phyloP scores from a whole-genome alignment of 2,329 filamentous ascomycete genomes.

The Cytospora paraplurivora region DNA sequence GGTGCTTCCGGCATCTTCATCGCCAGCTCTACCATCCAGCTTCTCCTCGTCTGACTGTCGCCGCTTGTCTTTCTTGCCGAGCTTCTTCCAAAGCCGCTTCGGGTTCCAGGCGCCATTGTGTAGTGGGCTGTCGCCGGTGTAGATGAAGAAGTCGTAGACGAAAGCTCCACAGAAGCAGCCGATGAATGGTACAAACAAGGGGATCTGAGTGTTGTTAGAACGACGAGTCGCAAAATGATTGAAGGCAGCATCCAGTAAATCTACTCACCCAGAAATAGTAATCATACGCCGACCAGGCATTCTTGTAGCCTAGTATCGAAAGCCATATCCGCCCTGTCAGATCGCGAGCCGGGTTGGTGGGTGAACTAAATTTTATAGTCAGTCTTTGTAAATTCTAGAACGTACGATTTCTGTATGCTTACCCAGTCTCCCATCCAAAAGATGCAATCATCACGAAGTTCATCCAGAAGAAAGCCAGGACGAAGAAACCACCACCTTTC shows the following conservation, averaged over 20 bases:
- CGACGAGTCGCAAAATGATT: neutral
- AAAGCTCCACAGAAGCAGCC: conserved; percentile 16
- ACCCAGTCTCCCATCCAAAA: conserved; percentile 18
- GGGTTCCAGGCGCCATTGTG: conserved; percentile 11
- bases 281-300: conserved; percentile 16
- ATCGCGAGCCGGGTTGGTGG: conserved; percentile 13
- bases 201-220: conserved; percentile 2
- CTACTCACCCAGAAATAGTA: conserved; percentile 15
- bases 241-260: neutral
- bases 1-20: neutral
- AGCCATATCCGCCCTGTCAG: conserved; percentile 10
- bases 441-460: conserved; percentile 16
- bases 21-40: neutral
- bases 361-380: neutral
- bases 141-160: conserved; percentile 14
- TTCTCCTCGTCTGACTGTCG: conserved; percentile 8
- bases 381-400: neutral
- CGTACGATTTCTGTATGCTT: neutral
- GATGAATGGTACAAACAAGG: conserved; percentile 6
- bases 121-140: conserved; percentile 12
- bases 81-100: neutral
- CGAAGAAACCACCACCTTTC: conserved; percentile 15
- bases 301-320: conserved; percentile 16
- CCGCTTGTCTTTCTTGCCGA: neutral
- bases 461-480: conserved; percentile 12